Evolutionary conservation across 2,329 filamentous ascomycete species (phyloP), one percentile per base, ranked within the genome.

Genomic region (Madurella fahalii): DNA sequence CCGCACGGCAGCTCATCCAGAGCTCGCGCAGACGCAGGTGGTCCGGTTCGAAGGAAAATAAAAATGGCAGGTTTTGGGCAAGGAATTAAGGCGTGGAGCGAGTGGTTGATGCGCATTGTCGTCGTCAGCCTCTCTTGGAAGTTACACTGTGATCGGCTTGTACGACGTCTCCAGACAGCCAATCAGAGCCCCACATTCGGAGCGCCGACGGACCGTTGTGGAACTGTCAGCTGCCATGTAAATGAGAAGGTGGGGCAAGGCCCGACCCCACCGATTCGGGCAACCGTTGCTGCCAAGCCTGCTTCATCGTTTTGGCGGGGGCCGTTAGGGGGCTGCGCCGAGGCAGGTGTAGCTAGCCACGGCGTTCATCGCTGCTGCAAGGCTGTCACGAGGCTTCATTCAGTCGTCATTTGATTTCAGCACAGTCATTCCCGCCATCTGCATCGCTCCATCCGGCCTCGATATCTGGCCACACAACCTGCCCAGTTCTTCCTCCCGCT

Each of bases 51-150:
- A 7, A 25, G 25, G 7, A 25, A 25, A 25, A 25, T 25, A 18
- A 20, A 18, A 30, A 17, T 4, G 13, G n/a, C 18, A 31, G 4
- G 20, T 18, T 30, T 25, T 13, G 9, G 40, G 44, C 43, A 32
- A 48, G 9, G 31, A 47, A 48, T 37, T 40, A 52, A 32, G 42
- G 20, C 45, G 54, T 50, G 46, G 44, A 50, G 39, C 41, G 37
- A 32, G 46, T 50, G 30, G 37, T 17, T 41, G 45, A 47, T 39
- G 47, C 54, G 47, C 46, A 50, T 47, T 50, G 44, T 54, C 52
- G 59, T 61, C 59, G 59, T 61, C 58, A 61, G 58, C 58, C 51
- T 50, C 49, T 49, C 43, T 48, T 51, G 47, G 54, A 47, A 57
- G 50, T 47, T 41, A 46, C 54, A 40, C 31, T 40, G 50, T 18